Base-by-base conservation (phyloP, 768 basidiomycete species). In the Lactarius pseudohatsudake region DNA sequence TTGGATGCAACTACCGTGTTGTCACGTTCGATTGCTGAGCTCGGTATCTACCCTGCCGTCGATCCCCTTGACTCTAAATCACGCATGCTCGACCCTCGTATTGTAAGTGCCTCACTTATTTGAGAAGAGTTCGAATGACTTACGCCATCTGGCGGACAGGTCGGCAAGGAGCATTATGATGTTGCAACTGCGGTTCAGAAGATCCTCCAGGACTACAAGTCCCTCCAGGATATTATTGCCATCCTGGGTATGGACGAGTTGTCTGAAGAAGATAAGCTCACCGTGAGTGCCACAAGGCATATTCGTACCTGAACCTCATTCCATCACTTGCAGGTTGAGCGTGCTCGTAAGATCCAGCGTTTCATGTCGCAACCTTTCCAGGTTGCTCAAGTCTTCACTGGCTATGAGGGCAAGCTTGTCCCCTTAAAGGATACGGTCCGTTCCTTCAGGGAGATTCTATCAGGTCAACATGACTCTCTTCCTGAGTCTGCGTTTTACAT, bases 321-420 rank as follows among this genome's bases (percentile, higher is more conserved):
- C n/a, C 11, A 50, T 66, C 10, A 40, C 62, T 73, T 57, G 10
- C 65, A 91, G 89, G 95, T 97, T 81, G 92, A 96, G 82, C 94
- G 95, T 79, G 96, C 94, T 70, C 93, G 95, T 79, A 97, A 97
- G 84, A 95, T 98, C 75, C 94, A 94, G 78, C 91, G 94, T 84
- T 98, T 98, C 92, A 98, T 99, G 97, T 98, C 95, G 72, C 96
- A 99, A 82, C 97, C 97, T 70, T 99, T 99, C 94, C 92, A 93
- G 78, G 96, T 98, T 78, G 97, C 96, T 65, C 94, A 98, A 83
- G 95, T 97, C 80, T 98, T 98, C 88, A 98, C 96, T 76, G 96
- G 96, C 84, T 96, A 93, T 75, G 96, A 97, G 84, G 97, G 96
- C 76, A 92, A 91, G 78, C 92, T 98, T 68, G 96, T 99, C 41